Evolutionary conservation across 2,329 filamentous ascomycete species (phyloP).

Genomic region (Cladobotryum mycophilum): DNA sequence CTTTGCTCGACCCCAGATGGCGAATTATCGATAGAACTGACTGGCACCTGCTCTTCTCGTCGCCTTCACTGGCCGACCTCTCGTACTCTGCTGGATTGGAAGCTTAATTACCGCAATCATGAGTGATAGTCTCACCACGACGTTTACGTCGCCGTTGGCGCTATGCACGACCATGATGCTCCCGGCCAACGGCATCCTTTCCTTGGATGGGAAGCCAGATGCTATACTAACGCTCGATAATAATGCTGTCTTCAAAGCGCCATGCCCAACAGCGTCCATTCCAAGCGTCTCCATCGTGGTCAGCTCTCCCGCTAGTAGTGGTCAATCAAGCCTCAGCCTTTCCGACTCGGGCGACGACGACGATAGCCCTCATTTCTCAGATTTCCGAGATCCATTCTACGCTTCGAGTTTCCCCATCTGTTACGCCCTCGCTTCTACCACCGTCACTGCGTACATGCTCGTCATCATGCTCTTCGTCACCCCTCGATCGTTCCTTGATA

Average conservation of each 20-base stretch:
- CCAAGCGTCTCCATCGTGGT: constrained; percentile 22
- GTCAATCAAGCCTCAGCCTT: constrained; percentile 26
- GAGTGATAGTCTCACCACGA: constrained; percentile 7
- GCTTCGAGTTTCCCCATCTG: constrained; percentile 87
- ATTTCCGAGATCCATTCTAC: constrained; percentile 83
- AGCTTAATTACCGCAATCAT: not conserved
- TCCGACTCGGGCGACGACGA: constrained; percentile 3
- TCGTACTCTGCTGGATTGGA: too few species aligned
- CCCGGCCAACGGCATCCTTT: constrained; percentile 40
- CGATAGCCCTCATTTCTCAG: constrained; percentile 32
- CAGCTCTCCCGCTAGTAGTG: constrained; percentile 32
- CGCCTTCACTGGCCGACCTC: constrained; percentile 4
- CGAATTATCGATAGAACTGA: constrained; percentile 8
- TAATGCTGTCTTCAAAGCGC: constrained; percentile 48
- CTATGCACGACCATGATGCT: constrained; percentile 38
- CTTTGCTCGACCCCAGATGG: constrained; percentile 3
- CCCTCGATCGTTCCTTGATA: constrained; percentile 86
- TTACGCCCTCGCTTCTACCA: constrained; percentile 87
- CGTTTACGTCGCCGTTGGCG: constrained; percentile 22
- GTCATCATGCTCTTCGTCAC: constrained; percentile 92
- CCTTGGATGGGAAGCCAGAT: constrained; percentile 42
- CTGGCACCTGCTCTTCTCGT: constrained; percentile 7
- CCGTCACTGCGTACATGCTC: constrained; percentile 84
- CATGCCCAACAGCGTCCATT: constrained; percentile 22
- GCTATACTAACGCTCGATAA: constrained; percentile 51